Evolutionary conservation across 495 filamentous ascomycete species (phyloP), one percentile per base, ranked within the genome.

Genomic region (Daldinia loculata): DNA sequence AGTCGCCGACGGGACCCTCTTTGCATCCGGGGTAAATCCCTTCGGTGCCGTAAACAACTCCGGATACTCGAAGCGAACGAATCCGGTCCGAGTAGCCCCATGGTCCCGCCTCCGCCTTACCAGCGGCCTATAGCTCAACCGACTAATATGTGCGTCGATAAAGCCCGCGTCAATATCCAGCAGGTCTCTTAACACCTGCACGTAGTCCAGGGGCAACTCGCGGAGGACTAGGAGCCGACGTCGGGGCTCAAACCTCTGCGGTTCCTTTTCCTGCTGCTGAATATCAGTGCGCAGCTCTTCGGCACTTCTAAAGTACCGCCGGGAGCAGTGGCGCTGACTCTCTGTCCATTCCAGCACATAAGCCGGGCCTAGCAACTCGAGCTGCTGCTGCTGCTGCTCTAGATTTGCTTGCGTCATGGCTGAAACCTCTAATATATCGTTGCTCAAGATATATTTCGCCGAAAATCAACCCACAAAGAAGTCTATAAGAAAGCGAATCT

Each of bases 51-150:
- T 38, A 6, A 78, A 29, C 17, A 80, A 19, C 63, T 81, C 78
- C 7, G 79, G 79, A 36, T 80, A 80, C 27, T 78, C 77, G 51
- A 70, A 78, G 53, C 70, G 69, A 32, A 65, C 75, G 41, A 78
- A 78, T n/a, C n/a, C 12, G 0, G 50, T 11, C 6, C 7, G 19
- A 17, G 5, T 14, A 48, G 6, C 39, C n/a, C 1, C 11, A 8
- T 19, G 19, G 6, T 50, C 38, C 30, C 15, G 45, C 36, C 22
- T 15, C 11, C 50, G 7, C 45, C 69, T 61, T 48, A 29, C 57
- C 24, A 30, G 26, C 12, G 73, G 70, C 38, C 74, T 63, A 48
- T 79, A 80, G 30, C 71, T 38, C 43, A 77, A 59, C 27, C 77
- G 66, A 8, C 60, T 57, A 4, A 64, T 56, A 59, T 79, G 77